phyloP scores from a whole-genome alignment of 257 asterid genomes.

The Capsicum rhomboideum region DNA sequence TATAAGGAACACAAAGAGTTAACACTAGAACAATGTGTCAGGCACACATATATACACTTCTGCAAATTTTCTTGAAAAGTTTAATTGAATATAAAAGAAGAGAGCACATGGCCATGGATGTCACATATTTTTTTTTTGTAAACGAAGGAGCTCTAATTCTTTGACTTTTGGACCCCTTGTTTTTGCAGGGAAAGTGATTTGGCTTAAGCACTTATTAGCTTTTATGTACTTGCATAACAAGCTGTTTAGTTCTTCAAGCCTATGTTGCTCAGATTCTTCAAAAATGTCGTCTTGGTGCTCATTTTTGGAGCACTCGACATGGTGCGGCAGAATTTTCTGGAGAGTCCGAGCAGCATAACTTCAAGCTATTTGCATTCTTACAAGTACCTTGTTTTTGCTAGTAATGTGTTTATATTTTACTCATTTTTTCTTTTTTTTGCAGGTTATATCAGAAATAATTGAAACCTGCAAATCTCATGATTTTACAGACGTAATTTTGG shows the following conservation, averaged over 20 bases:
- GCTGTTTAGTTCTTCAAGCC: background rate
- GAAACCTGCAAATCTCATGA: slow-evolving; percentile 89
- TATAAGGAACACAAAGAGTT: background rate
- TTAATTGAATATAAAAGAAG: background rate
- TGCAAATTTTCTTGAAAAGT: background rate
- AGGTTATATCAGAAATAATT: slow-evolving; percentile 87
- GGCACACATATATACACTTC: background rate
- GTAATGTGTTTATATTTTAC: background rate
- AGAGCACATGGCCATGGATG: background rate
- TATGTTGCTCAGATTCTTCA: background rate
- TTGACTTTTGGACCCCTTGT: background rate
- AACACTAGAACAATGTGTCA: too few relatives aligned
- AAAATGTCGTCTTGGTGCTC: background rate
- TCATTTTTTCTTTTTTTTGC: slow-evolving; percentile 5
- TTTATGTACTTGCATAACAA: background rate
- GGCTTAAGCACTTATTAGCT: background rate
- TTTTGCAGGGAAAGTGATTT: background rate
- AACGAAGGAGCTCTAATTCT: background rate
- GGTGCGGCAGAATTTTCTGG: background rate
- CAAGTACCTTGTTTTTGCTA: background rate
- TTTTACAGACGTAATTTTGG: slow-evolving; percentile 81
- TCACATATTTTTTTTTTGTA: background rate
- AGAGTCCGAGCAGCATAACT: background rate
- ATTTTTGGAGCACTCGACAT: background rate
- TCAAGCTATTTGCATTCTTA: background rate